phyloP scores from a whole-genome alignment of 1,284 basidiomycete species.

The Rhodotorula sp. region DNA sequence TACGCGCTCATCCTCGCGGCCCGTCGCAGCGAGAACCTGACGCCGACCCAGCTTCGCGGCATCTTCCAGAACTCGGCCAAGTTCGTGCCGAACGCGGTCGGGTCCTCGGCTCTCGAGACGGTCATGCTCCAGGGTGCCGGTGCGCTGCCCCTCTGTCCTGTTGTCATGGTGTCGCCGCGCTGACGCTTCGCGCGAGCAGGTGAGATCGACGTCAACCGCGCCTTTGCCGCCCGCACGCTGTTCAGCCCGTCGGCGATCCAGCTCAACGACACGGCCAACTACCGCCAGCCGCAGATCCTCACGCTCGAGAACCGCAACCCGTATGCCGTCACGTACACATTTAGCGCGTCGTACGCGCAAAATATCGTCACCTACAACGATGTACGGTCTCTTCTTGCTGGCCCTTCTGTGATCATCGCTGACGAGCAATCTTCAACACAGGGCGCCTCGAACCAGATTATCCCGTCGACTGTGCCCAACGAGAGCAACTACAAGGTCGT shows the following conservation, averaged over 20 bases:
- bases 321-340: conserved; percentile 18
- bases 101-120: conserved; percentile 58
- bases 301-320: conserved; percentile 47
- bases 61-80: conserved; percentile 65
- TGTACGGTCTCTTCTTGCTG: conserved; percentile 1
- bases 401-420: background rate
- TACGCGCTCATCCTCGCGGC: conserved; percentile 64
- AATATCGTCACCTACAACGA: conserved; percentile 23
- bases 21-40: conserved; percentile 55
- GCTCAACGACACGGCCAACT: conserved; percentile 70
- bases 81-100: conserved; percentile 57
- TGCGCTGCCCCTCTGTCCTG: background rate
- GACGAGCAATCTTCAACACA: background rate
- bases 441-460: conserved; percentile 21
- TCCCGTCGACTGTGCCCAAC: conserved; percentile 22
- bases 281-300: conserved; percentile 54
- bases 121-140: conserved; percentile 61
- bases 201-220: conserved; percentile 64
- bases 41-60: conserved; percentile 55
- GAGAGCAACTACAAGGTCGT: conserved; percentile 2
- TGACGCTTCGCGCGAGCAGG: conserved; percentile 54
- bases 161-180: accelerated
- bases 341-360: conserved; percentile 1
- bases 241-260: conserved; percentile 64
- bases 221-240: conserved; percentile 60